A percentile compares a stretch with the other conserved stretches of the same genome.
Evolutionary conservation across 2,329 filamentous ascomycete species (phyloP).

Genomic region (Aspergillus pseudoglaucus): DNA sequence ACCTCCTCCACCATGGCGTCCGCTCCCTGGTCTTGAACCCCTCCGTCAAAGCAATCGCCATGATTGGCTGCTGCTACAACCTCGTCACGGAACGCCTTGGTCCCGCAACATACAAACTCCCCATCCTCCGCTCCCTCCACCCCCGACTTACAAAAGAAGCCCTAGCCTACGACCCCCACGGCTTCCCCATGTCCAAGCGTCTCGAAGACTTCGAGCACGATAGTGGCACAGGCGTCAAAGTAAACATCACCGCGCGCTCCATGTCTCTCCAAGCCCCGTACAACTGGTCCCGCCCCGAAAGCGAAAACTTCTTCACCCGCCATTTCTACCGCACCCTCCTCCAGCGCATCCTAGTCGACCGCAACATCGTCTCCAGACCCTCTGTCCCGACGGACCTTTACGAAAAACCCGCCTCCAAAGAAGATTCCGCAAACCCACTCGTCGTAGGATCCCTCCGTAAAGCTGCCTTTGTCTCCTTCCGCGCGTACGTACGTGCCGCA

Average conservation of each 20-base stretch:
- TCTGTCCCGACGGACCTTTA: slow-evolving; percentile 24
- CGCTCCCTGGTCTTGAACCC: slow-evolving; percentile 79
- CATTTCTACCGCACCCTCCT: slow-evolving; percentile 90
- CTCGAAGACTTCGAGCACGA: slow-evolving; percentile 53
- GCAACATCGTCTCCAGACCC: slow-evolving; percentile 63
- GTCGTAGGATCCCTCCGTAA: slow-evolving; percentile 83
- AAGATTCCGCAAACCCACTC: slow-evolving; percentile 60
- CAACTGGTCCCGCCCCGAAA: slow-evolving; percentile 81
- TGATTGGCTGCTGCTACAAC: slow-evolving; percentile 98
- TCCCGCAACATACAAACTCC: slow-evolving; percentile 78
- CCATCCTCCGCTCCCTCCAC: slow-evolving; percentile 69
- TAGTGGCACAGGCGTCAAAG: slow-evolving; percentile 58
- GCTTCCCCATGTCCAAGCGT: slow-evolving; percentile 82
- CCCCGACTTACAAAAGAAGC: slow-evolving; percentile 61
- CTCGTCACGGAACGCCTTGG: slow-evolving; percentile 84
- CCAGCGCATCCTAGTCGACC: slow-evolving; percentile 87
- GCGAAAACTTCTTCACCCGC: slow-evolving; percentile 79
- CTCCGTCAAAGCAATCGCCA: slow-evolving; percentile 79
- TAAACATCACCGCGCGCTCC: slow-evolving; percentile 96
- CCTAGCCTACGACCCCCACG: slow-evolving; percentile 72
- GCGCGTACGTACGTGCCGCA: slow-evolving; percentile 72
- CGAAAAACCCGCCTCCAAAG: slow-evolving; percentile 10
- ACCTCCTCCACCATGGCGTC: slow-evolving; percentile 91
- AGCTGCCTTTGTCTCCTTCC: slow-evolving; percentile 67
- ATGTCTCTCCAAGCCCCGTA: slow-evolving; percentile 94